Conservation (phyloP, 805 yeast genomes). For the Zygoascus flipseniorum region DNA sequence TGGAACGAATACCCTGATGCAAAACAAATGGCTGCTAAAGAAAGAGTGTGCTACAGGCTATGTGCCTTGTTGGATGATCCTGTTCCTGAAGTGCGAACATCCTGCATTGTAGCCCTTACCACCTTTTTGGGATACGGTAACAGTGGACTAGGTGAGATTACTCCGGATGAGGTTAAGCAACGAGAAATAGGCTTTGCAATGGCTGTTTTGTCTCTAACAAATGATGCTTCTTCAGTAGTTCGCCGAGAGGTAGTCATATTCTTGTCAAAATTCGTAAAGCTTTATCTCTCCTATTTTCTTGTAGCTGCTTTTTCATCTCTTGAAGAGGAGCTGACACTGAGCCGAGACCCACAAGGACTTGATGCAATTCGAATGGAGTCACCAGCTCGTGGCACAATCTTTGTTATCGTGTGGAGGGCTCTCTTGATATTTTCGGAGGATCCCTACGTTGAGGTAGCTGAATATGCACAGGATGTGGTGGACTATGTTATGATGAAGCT, state of each 20-base stretch:
- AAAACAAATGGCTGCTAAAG: constrained; percentile 58
- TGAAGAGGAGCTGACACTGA: constrained; percentile 64
- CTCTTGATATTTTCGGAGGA: constrained; percentile 74
- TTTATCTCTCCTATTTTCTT: constrained; percentile 64
- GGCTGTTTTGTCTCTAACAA: constrained; percentile 51
- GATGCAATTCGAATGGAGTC: constrained; percentile 56
- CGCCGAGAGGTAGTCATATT: constrained; percentile 76
- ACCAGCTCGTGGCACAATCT: constrained; percentile 82
- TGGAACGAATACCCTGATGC: constrained; percentile 70
- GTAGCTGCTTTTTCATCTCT: constrained; percentile 82
- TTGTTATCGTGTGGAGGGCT: constrained; percentile 82
- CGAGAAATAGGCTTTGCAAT: constrained; percentile 64
- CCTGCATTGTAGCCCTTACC: constrained; percentile 66
- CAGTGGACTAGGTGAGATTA: neutral
- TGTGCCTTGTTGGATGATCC: constrained; percentile 62
- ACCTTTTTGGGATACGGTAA: constrained; percentile 44
- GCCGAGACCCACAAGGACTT: constrained; percentile 45
- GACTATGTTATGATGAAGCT: constrained; percentile 62
- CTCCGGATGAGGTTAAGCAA: constrained; percentile 5
- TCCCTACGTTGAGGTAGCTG: constrained; percentile 74
- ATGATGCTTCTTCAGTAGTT: constrained; percentile 86
- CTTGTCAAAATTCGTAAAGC: constrained; percentile 62
- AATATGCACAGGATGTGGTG: constrained; percentile 62
- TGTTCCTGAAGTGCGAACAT: constrained; percentile 89
- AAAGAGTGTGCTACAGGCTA: constrained; percentile 51